phyloP scores from a whole-genome alignment of 345 rosid species.

The Reutealis trisperma region DNA sequence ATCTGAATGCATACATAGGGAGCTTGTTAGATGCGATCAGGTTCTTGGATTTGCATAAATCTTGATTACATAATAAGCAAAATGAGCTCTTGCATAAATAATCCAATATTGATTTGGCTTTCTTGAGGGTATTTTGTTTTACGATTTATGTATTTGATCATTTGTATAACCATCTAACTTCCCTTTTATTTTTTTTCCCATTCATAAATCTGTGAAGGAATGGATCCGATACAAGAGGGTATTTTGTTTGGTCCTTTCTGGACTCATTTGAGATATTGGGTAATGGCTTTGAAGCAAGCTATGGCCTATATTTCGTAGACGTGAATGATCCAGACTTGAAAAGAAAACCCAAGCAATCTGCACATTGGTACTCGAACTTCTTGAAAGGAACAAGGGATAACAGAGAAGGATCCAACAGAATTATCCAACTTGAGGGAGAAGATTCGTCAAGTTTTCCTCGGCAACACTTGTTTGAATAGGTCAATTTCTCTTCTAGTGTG shows the following conservation, averaged over 20 bases:
- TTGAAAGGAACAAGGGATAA: slow-evolving; percentile 33
- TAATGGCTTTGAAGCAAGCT: slow-evolving; percentile 38
- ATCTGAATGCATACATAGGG: slow-evolving; percentile 47
- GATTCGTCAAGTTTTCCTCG: background rate
- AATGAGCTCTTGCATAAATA: background rate
- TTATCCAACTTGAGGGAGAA: slow-evolving; percentile 10
- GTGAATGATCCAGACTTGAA: slow-evolving; percentile 39
- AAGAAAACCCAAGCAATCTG: slow-evolving; percentile 53
- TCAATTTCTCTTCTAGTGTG: background rate
- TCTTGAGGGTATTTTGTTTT: background rate
- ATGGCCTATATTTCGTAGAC: slow-evolving; percentile 49
- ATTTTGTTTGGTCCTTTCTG: slow-evolving; percentile 54
- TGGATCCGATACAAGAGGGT: slow-evolving; percentile 48
- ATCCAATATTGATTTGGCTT: no score
- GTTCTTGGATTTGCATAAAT: slow-evolving; percentile 19
- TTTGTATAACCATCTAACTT: background rate
- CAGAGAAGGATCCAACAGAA: background rate
- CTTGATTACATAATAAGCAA: background rate
- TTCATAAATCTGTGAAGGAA: slow-evolving; percentile 29
- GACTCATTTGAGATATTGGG: slow-evolving; percentile 43
- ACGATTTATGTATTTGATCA: background rate
- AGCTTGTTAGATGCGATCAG: slow-evolving; percentile 47
- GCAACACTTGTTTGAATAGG: background rate
- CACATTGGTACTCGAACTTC: slow-evolving; percentile 50
- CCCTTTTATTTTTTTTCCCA: background rate